These are phyloP conservation scores for Aspergillus olivimuriae DNA, from an alignment of 495 filamentous ascomycete genomes.

Conservation along the genomic window DNA sequence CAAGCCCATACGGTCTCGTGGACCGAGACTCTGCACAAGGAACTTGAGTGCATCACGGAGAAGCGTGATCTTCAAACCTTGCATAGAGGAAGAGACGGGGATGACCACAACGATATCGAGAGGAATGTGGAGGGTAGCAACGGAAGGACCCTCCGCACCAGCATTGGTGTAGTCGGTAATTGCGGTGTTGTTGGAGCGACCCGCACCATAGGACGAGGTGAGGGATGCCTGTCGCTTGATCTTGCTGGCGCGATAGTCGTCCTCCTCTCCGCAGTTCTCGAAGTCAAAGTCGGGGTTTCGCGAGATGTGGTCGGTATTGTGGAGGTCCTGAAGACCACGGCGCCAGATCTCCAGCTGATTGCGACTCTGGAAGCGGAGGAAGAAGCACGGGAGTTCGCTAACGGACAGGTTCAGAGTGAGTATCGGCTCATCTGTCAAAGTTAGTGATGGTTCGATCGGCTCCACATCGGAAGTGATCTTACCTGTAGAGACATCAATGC, in stretches of 20 bases:
- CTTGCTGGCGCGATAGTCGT: constrained; percentile 70
- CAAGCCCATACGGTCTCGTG: constrained; percentile 91
- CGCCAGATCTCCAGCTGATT: constrained; percentile 88
- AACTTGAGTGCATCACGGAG: constrained; percentile 92
- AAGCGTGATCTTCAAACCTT: constrained; percentile 94
- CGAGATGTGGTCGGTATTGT: constrained; percentile 53
- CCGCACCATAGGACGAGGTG: constrained; percentile 72
- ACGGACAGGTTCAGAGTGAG: constrained; percentile 90
- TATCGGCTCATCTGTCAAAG: constrained; percentile 66
- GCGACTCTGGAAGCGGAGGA: constrained; percentile 81
- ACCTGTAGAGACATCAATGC: too few species aligned
- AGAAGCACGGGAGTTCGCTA: constrained; percentile 92
- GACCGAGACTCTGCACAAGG: constrained; percentile 85
- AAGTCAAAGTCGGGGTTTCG: constrained; percentile 69
- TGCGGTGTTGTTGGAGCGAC: constrained; percentile 40
- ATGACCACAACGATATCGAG: constrained; percentile 96
- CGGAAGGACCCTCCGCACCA: constrained; percentile 44
- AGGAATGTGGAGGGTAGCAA: constrained; percentile 75
- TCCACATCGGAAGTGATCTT: too few species aligned
- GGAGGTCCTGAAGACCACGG: constrained; percentile 77
- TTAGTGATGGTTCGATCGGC: too few species aligned
- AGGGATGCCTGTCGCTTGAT: constrained; percentile 81
- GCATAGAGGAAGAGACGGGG: constrained; percentile 97
- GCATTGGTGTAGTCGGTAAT: constrained; percentile 62
- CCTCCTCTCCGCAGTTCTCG: constrained; percentile 84